Percentiles rank a stretch among this genome's conserved stretches.
Conservation (phyloP, 345 rosid species). For the Ailanthus altissimus region DNA sequence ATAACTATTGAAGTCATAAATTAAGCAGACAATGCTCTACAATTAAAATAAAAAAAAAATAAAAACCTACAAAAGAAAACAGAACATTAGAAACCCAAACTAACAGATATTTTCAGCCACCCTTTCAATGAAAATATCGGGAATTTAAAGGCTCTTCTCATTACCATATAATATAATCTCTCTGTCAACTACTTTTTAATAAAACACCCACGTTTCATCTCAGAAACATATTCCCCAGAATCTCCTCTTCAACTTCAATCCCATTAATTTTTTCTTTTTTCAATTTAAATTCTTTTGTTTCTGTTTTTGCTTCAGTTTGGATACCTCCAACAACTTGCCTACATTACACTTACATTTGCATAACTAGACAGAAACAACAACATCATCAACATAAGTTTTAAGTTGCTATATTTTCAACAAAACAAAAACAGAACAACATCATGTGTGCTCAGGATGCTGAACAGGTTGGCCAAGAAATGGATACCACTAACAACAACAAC, state of each 20-base stretch:
- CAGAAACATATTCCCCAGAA: conserved; percentile 32
- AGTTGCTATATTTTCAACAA: background rate
- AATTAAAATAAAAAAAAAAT: background rate
- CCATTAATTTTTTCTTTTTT: conserved; percentile 4
- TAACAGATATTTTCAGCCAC: conserved; percentile 36
- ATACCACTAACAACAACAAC: conserved; percentile 5
- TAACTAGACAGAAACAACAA: background rate
- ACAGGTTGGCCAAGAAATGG: conserved; percentile 36
- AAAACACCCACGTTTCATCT: background rate
- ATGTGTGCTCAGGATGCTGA: conserved; percentile 59
- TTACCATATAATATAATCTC: background rate
- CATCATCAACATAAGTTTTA: too few relatives aligned
- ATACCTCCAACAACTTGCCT: conserved; percentile 21
- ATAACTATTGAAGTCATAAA: too few relatives aligned
- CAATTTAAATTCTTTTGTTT: conserved; percentile 13
- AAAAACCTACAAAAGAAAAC: background rate
- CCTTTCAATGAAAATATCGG: conserved; percentile 47
- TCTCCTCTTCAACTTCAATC: conserved; percentile 32
- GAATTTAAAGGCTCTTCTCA: conserved; percentile 32
- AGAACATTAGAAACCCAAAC: conserved; percentile 20
- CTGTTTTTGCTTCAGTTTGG: conserved; percentile 19
- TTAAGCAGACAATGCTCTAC: too few relatives aligned
- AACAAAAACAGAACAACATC: conserved; percentile 8
- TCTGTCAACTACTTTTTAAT: background rate
- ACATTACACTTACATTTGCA: too few relatives aligned